Conservation (phyloP, 2,329 filamentous ascomycete species). For the Amphichorda felina region DNA sequence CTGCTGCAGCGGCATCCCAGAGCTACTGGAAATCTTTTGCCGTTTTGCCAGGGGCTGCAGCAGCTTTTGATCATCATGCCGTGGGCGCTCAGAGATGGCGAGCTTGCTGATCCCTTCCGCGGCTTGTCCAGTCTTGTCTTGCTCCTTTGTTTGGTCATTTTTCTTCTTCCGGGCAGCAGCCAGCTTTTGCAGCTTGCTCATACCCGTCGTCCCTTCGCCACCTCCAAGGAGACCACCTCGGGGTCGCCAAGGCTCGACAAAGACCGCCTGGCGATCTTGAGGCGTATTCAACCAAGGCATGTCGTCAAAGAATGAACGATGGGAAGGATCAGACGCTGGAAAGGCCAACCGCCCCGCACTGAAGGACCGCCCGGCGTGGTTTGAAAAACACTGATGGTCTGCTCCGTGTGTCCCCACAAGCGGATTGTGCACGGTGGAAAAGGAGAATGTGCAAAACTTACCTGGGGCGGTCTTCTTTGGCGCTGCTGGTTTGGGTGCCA, state of each 20-base stretch:
- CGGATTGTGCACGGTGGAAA: slow-evolving; percentile 13
- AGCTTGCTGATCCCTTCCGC: slow-evolving; percentile 17
- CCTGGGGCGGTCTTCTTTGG: slow-evolving; percentile 26
- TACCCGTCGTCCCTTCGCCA: slow-evolving; percentile 49
- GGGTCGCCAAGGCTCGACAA: slow-evolving; percentile 44
- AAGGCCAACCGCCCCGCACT: background rate
- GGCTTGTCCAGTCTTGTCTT: slow-evolving; percentile 11
- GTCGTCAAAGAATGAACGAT: slow-evolving; percentile 52
- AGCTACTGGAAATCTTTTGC: slow-evolving; percentile 8
- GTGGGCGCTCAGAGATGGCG: slow-evolving; percentile 13
- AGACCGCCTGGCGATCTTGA: slow-evolving; percentile 48
- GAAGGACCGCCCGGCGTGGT: background rate
- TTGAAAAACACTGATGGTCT: slow-evolving; percentile 12
- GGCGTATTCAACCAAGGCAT: slow-evolving; percentile 77
- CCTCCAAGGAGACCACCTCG: slow-evolving; percentile 69
- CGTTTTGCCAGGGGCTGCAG: slow-evolving; percentile 10
- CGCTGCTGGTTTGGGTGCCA: slow-evolving; percentile 14
- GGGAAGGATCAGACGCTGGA: background rate
- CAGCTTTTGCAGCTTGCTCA: slow-evolving; percentile 84
- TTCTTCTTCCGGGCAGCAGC: slow-evolving; percentile 81
- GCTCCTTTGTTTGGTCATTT: slow-evolving; percentile 46
- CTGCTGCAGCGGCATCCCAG: background rate
- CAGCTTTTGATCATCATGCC: slow-evolving; percentile 15
- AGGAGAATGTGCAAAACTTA: slow-evolving; percentile 23
- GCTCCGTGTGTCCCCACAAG: slow-evolving; percentile 17